Conservation (phyloP, 192 early-diverging fungal species). For the Coemansia sp. region DNA sequence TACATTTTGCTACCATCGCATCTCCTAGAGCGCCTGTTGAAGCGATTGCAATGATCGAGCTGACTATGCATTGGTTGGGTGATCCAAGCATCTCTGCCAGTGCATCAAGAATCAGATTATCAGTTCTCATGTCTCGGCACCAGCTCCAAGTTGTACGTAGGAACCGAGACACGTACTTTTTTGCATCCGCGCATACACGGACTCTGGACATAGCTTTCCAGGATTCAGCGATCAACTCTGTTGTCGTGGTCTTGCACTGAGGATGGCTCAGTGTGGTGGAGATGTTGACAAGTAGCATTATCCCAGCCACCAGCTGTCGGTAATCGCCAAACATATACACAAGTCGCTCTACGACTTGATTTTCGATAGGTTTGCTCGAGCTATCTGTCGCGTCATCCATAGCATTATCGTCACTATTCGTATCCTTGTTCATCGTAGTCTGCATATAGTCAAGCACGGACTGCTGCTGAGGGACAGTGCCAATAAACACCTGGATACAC, state of each 20-base stretch:
- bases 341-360: too few species aligned
- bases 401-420: too few species aligned
- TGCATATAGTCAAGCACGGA: conserved; percentile 6
- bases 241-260: background rate
- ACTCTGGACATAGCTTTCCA: conserved; percentile 12
- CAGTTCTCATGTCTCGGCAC: conserved; percentile 17
- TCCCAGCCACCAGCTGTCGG: conserved; percentile 11
- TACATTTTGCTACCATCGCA: background rate
- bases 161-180: conserved; percentile 15
- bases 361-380: too few species aligned
- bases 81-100: conserved; percentile 14
- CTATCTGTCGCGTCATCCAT: too few species aligned
- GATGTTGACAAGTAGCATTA: conserved; percentile 26
- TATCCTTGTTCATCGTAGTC: background rate
- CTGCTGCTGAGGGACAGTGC: background rate
- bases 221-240: conserved; percentile 8
- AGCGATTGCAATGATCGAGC: conserved; percentile 7
- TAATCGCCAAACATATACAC: too few species aligned
- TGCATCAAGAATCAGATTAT: background rate
- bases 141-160: conserved; percentile 33
- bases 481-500: background rate
- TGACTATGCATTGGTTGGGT: conserved; percentile 11
- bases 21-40: background rate
- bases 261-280: conserved; percentile 8
- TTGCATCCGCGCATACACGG: background rate